Conservation (phyloP, 2,329 filamentous ascomycete species). For the Ophiostoma montium region DNA sequence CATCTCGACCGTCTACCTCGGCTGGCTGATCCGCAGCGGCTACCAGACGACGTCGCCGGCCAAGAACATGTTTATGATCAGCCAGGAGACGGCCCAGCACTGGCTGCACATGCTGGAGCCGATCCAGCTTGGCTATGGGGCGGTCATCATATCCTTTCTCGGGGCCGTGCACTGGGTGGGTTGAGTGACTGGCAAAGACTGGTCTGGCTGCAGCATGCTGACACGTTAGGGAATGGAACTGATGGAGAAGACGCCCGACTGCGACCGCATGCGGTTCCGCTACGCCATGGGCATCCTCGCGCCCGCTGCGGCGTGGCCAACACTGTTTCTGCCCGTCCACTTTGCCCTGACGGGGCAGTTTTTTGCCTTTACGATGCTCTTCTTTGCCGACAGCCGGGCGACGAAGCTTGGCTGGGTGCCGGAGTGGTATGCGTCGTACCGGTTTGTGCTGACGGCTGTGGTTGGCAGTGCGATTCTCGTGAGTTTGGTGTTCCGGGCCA, state of each 20-base stretch:
- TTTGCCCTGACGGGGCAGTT: conserved; percentile 81
- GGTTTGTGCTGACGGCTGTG: conserved; percentile 82
- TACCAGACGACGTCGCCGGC: conserved; percentile 44
- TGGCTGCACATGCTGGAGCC: conserved; percentile 68
- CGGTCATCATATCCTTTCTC: conserved; percentile 84
- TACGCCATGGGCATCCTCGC: conserved; percentile 74
- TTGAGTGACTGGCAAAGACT: too few species aligned
- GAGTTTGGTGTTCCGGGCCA: conserved; percentile 68
- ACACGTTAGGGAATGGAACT: conserved; percentile 56
- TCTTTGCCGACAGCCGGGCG: conserved; percentile 69
- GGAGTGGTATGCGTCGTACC: conserved; percentile 75
- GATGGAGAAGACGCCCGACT: conserved; percentile 49
- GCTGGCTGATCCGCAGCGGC: conserved; percentile 66
- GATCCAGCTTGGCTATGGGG: conserved; percentile 80
- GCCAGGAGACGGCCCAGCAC: conserved; percentile 55
- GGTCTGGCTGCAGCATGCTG: background rate
- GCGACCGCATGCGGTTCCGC: conserved; percentile 55
- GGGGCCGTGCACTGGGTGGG: conserved; percentile 77
- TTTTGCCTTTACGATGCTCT: conserved; percentile 68
- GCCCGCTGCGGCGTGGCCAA: conserved; percentile 78
- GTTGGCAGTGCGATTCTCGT: conserved; percentile 72
- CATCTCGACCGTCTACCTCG: conserved; percentile 64
- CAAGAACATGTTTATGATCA: conserved; percentile 51
- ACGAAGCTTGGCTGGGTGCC: conserved; percentile 65
- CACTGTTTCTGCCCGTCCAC: conserved; percentile 68